Evolutionary conservation across 1,284 basidiomycete species (phyloP).

Genomic region (Cryptococcus sp.): DNA sequence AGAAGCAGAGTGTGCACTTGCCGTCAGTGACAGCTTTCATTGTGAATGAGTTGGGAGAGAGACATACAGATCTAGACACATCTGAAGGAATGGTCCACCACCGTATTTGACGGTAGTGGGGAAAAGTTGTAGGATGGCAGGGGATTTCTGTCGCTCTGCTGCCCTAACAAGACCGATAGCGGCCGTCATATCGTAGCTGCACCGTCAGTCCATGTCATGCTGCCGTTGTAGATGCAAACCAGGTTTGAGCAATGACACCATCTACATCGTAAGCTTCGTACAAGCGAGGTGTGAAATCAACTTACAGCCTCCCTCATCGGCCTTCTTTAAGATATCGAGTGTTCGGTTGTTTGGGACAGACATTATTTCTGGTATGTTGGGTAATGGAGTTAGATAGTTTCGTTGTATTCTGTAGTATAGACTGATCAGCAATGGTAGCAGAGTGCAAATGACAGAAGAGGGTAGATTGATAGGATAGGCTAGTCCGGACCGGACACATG

Average conservation of each 20-base stretch:
- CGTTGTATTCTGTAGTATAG: too few relatives aligned
- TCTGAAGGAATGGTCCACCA: constrained; percentile 30
- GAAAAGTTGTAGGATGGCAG: constrained; percentile 46
- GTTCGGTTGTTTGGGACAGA: constrained; percentile 41
- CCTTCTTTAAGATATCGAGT: constrained; percentile 41
- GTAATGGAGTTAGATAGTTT: too few relatives aligned
- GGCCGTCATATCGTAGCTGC: constrained; percentile 40
- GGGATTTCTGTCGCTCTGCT: constrained; percentile 38
- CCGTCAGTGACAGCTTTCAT: constrained; percentile 51
- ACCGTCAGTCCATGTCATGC: not conserved
- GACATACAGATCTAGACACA: constrained; percentile 35
- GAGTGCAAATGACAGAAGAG: too few relatives aligned
- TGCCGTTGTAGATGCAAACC: constrained; percentile 11
- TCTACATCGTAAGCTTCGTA: constrained; percentile 9
- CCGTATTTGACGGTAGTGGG: constrained; percentile 39
- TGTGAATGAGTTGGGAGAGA: not conserved
- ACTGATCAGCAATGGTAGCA: not conserved
- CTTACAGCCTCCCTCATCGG: constrained; percentile 43
- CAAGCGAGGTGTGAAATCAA: constrained; percentile 2
- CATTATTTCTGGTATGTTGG: constrained; percentile 10
- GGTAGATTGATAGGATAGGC: too few relatives aligned
- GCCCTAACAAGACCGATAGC: constrained; percentile 43
- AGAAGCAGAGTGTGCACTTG: constrained; percentile 52
- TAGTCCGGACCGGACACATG: too few relatives aligned
- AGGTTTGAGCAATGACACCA: constrained; percentile 38